These are phyloP conservation scores for Phytophthora podocarpi DNA, from an alignment of 352 stramenopile species.

Conservation along the genomic window DNA sequence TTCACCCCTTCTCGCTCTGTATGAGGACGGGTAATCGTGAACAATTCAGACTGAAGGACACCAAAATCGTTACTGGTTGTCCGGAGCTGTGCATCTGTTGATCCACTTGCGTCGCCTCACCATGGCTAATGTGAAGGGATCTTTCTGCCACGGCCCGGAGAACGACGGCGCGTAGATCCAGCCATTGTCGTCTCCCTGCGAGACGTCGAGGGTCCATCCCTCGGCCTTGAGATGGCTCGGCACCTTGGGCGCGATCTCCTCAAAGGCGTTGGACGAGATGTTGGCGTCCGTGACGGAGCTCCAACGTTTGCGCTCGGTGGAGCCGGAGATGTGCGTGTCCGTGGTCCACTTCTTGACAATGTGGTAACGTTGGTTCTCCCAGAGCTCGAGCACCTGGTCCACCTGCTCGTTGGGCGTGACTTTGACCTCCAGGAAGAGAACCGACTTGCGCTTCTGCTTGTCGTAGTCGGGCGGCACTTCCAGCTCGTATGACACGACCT, in stretches of 20 bases:
- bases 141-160: slow-evolving; percentile 79
- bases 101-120: slow-evolving; percentile 86
- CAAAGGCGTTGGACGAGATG: slow-evolving; percentile 66
- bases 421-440: slow-evolving; percentile 67
- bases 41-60: neutral
- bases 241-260: slow-evolving; percentile 69
- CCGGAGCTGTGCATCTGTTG: slow-evolving; percentile 60
- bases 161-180: slow-evolving; percentile 88
- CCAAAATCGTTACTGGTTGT: slow-evolving; percentile 25
- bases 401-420: slow-evolving; percentile 52
- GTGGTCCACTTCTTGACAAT: slow-evolving; percentile 81
- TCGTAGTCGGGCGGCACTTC: slow-evolving; percentile 58
- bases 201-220: slow-evolving; percentile 79
- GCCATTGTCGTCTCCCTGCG: slow-evolving; percentile 79
- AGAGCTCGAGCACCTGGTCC: slow-evolving; percentile 77
- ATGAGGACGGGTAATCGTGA: neutral
- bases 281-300: slow-evolving; percentile 63
- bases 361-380: slow-evolving; percentile 85
- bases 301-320: slow-evolving; percentile 75
- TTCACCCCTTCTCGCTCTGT: slow-evolving; percentile 4
- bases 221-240: slow-evolving; percentile 59
- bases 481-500: slow-evolving; percentile 61
- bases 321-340: slow-evolving; percentile 53
- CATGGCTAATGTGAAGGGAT: slow-evolving; percentile 73
- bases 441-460: slow-evolving; percentile 63